Conservation (phyloP, 305 asterid species). For the Rubia peregrina region DNA sequence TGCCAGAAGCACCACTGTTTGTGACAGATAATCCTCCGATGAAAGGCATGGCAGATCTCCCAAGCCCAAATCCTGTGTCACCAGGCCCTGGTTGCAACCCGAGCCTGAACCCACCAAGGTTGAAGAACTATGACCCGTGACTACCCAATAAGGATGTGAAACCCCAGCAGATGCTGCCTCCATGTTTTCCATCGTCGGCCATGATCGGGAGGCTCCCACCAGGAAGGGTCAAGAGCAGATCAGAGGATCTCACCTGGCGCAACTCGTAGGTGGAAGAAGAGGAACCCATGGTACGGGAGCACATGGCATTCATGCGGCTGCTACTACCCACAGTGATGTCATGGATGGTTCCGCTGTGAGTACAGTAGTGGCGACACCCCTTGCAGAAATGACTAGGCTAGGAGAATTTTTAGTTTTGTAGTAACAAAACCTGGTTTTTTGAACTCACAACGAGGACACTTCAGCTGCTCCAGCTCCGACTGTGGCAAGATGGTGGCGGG, state of each 20-base stretch:
- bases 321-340: slow-evolving; percentile 90
- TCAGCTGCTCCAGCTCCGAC: slow-evolving; percentile 56
- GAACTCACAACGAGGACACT: slow-evolving; percentile 87
- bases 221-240: slow-evolving; percentile 23
- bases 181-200: slow-evolving; percentile 30
- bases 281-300: slow-evolving; percentile 41
- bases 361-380: slow-evolving; percentile 94
- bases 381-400: slow-evolving; percentile 91
- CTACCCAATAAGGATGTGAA: slow-evolving; percentile 61
- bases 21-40: too few species aligned
- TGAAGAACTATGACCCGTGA: slow-evolving; percentile 45
- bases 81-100: too few species aligned
- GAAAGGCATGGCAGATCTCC: too few species aligned
- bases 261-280: slow-evolving; percentile 25
- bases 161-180: slow-evolving; percentile 37
- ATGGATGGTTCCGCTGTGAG: slow-evolving; percentile 83
- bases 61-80: too few species aligned
- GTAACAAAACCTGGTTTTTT: slow-evolving; percentile 81
- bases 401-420: slow-evolving; percentile 88
- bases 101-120: not conserved
- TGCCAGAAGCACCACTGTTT: too few species aligned
- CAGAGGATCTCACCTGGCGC: slow-evolving; percentile 31
- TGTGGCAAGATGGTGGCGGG: too few species aligned
- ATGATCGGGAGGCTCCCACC: slow-evolving; percentile 4
- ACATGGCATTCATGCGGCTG: slow-evolving; percentile 70